Conservation (phyloP, 306 rosid genomes). For the Dicorynia guianensis region DNA sequence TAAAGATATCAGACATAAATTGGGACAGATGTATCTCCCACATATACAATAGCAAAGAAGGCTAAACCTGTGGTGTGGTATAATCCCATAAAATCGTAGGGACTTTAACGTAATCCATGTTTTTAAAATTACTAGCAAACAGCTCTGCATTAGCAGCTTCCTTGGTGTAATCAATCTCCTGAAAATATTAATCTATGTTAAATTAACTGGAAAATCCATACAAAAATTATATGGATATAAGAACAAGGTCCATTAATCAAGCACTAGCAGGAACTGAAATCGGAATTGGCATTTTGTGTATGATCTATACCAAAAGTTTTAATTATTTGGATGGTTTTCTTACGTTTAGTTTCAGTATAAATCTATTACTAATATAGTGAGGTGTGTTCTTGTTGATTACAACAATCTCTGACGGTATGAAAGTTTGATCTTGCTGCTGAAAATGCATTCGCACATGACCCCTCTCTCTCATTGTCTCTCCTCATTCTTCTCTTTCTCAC, state of each 20-base stretch:
- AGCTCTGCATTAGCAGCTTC: slow-evolving; percentile 94
- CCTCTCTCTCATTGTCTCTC: too few species aligned
- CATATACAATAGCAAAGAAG: slow-evolving; percentile 32
- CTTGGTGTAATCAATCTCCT: slow-evolving; percentile 99
- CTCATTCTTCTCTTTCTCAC: too few species aligned
- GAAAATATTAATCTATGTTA: slow-evolving; percentile 47
- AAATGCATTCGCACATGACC: too few species aligned
- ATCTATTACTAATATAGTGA: too few species aligned
- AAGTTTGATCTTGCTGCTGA: too few species aligned
- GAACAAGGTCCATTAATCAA: slow-evolving; percentile 28
- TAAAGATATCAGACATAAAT: slow-evolving; percentile 19
- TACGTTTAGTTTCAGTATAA: too few species aligned
- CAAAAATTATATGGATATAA: slow-evolving; percentile 35
- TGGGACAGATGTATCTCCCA: slow-evolving; percentile 15
- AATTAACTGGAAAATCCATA: slow-evolving; percentile 29
- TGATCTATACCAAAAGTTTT: too few species aligned
- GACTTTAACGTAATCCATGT: slow-evolving; percentile 88
- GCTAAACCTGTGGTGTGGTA: slow-evolving; percentile 90
- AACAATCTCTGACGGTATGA: too few species aligned
- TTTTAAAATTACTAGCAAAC: slow-evolving; percentile 87
- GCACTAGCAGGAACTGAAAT: neutral
- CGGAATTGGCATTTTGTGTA: neutral
- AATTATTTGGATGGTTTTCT: too few species aligned
- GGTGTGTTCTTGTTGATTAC: too few species aligned
- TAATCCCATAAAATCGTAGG: slow-evolving; percentile 89